Base-by-base conservation (phyloP, 1,284 basidiomycete species). In the Cronartium quercuum region DNA sequence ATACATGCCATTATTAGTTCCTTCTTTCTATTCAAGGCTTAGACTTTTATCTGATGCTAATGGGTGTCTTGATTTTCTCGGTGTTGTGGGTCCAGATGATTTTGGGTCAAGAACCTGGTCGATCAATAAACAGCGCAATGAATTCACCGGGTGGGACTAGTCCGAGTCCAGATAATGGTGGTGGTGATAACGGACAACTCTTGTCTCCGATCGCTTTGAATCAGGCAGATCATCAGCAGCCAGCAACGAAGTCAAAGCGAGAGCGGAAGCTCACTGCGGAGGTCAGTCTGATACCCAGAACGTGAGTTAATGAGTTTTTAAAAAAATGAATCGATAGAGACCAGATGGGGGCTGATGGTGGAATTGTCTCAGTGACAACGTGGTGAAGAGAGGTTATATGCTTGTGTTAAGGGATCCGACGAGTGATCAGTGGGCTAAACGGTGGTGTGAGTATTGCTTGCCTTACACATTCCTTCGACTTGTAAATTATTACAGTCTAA, bases 361-460 rank as follows among this genome's bases (percentile, higher is more conserved):
- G 42, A 18, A 61, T 4, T 38, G 6, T 38, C 6, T 34, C n/a
- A 75, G 73, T 63, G 73, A 68, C 41, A 68, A 67, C 42, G 73
- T 58, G 18, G 66, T 75, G 41, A 44, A 66, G 24, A 75, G 61
- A 42, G 73, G 73, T 1, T 62, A 68, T 21, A 58, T 75, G 34
- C 58, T 61, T 40, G 73, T 75, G 9, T 57, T 75, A 21, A 63
- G 66, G 37, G 73, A 75, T 75, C 73, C 73, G 4, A 75, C 73
- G 1, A 60, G 47, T 42, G 60, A 69, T 58, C 47, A 69, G 61
- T 75, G 73, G 73, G 73, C 66, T 40, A 75, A 75, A 51, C 73
- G 73, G 34, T 75, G 73, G 73, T 75, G 73, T 75, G 37, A 75
- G 73, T 68, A 7, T 87, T 88, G 81, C 87, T 93, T 21, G 18